These are phyloP conservation scores for Schizosaccharomyces japonicus DNA, from an alignment of 805 yeast species.

Conservation along the genomic window DNA sequence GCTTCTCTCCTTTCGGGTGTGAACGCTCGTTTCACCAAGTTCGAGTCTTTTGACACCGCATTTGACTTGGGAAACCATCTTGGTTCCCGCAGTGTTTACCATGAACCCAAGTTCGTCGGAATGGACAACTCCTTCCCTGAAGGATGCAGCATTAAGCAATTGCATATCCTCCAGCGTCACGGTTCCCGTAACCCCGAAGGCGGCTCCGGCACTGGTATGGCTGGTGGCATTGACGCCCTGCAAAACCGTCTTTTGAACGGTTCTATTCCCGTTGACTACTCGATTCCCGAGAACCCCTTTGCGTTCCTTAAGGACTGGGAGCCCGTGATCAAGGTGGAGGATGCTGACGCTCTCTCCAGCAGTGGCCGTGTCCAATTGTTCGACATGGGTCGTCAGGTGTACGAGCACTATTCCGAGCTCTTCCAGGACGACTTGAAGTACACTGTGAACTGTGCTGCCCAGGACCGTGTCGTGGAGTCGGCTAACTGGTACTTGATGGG, in stretches of 20 bases:
- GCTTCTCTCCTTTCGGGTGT: no score
- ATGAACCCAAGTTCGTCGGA: not conserved
- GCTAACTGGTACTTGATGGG: not conserved
- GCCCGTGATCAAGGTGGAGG: not conserved
- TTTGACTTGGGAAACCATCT: not conserved
- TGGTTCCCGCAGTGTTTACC: not conserved
- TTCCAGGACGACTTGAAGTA: not conserved
- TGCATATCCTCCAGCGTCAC: not conserved
- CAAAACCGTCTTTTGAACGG: not conserved
- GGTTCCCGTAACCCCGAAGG: slow-evolving; percentile 2
- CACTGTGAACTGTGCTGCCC: not conserved
- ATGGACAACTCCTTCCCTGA: not conserved
- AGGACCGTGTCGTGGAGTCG: not conserved
- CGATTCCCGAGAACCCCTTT: not conserved
- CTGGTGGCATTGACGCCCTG: not conserved
- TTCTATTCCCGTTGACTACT: not conserved
- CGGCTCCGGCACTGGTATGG: not conserved
- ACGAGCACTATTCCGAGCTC: not conserved
- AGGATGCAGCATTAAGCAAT: not conserved
- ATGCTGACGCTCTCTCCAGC: not conserved
- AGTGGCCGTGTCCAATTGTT: not conserved
- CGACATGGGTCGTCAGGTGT: not conserved
- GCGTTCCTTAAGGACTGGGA: not conserved
- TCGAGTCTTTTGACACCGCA: not conserved
- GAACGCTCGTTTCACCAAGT: not conserved